Evolutionary conservation across 345 rosid genomes (phyloP), one percentile per base, ranked within the genome.

Genomic region (Arabis alpina): DNA sequence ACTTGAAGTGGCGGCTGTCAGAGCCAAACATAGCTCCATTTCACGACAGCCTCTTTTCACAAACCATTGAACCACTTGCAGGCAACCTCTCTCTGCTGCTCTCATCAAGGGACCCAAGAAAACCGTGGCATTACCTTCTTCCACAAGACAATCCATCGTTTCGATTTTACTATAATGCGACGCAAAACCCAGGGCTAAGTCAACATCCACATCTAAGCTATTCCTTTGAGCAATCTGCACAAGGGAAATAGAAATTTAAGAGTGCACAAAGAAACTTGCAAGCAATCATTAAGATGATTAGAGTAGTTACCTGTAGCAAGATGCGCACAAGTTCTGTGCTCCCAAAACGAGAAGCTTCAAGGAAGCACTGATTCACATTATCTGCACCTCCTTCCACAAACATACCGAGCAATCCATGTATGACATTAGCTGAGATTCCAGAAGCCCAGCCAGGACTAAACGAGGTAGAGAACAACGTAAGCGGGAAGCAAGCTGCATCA

Each of bases 401-500:
- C 87, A 94, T 77, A 71, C 92, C 87, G 68, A 94, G 82, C 79
- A 94, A 78, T 34, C 97, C 97, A 73, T 91, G 91, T 55, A 94
- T 77, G 43, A 86, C 88, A 76, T 93, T 82, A 58, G 97, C 96
- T 8, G 94, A 87, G 80, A 86, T 85, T 68, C 99, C 97, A 78
- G 93, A 91, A 61, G 93, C 88, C 99, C 99, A 91, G 41, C 93
- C 97, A 72, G 91, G 93, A 78, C 87, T 89, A 79, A 94, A 94
- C 10, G 96, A 86, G 71, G 90, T 83, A 60, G 98, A 93, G 75
- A 93, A 93, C 28, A 93, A 85, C 13, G 97, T 91, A 16, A 91
- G 88, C 10, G 99, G 99, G 70, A 94, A 94, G 82, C 97, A 94
- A 55, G 99, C 99, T 3, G 99, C 97, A 67, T 91, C 99, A 81